A percentile compares a stretch with the other conserved stretches of the same genome.
These are phyloP conservation scores for Gardenia jasminoides DNA, from an alignment of 257 asterid species.

Conservation along the genomic window DNA sequence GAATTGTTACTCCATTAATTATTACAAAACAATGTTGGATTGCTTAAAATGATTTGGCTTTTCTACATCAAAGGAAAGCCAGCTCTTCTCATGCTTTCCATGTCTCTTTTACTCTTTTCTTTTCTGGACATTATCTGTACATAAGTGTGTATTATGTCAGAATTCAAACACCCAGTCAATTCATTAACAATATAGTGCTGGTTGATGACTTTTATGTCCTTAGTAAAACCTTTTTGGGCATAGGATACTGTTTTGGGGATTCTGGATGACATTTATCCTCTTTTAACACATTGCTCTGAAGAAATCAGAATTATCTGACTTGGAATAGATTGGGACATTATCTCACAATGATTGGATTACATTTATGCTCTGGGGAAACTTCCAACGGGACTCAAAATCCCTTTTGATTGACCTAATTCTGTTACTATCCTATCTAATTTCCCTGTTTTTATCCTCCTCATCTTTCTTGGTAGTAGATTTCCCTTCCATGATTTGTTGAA, in stretches of 20 bases:
- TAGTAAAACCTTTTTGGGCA: background rate
- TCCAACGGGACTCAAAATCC: background rate
- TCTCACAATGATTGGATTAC: background rate
- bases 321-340: background rate
- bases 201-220: background rate
- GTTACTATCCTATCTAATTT: background rate
- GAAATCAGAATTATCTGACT: background rate
- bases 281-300: background rate
- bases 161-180: background rate
- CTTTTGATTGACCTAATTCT: background rate
- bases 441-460: background rate
- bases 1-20: background rate
- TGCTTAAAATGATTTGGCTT: background rate
- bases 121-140: background rate
- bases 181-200: background rate
- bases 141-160: background rate
- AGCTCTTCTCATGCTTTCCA: background rate
- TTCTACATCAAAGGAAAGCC: background rate
- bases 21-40: background rate
- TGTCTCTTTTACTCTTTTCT: background rate
- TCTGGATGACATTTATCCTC: background rate
- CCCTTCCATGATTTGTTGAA: background rate
- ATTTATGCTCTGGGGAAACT: background rate
- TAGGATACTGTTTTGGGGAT: background rate
- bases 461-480: conserved; percentile 4